Conservation (phyloP, 257 asterid genomes). For the Linaria vulgaris region DNA sequence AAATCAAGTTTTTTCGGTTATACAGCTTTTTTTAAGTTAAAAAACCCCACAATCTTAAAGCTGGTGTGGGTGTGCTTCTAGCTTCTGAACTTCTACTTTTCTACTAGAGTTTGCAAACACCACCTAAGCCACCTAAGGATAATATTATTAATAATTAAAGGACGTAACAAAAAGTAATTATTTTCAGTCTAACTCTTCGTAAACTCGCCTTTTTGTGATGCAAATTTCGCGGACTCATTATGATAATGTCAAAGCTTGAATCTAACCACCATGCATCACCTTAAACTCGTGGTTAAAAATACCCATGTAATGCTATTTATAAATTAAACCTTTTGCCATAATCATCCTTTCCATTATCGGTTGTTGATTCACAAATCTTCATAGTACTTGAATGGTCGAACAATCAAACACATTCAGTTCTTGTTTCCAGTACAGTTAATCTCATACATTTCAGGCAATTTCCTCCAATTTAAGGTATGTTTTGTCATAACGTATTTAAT, state of each 20-base stretch:
- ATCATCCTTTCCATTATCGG: slow-evolving; percentile 20
- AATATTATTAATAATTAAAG: too few relatives aligned
- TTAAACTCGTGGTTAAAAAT: slow-evolving; percentile 19
- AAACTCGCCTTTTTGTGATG: slow-evolving; percentile 15
- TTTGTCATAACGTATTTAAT: neutral
- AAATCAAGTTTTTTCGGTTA: too few relatives aligned
- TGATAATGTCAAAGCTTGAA: slow-evolving; percentile 22
- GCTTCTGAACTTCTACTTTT: too few relatives aligned
- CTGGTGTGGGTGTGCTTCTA: too few relatives aligned
- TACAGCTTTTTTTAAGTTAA: too few relatives aligned
- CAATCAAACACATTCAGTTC: neutral
- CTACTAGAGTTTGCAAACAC: too few relatives aligned
- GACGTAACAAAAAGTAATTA: too few relatives aligned
- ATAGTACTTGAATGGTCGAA: slow-evolving; percentile 17
- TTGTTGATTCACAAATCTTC: slow-evolving; percentile 4
- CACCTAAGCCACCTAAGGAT: too few relatives aligned
- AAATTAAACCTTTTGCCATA: slow-evolving; percentile 26
- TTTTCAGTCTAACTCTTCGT: too few relatives aligned
- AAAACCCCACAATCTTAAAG: too few relatives aligned
- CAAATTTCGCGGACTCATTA: slow-evolving; percentile 21
- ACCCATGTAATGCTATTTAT: slow-evolving; percentile 24
- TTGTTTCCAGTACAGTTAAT: neutral
- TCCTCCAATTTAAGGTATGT: neutral
- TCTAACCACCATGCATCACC: neutral
- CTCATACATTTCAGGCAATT: neutral